Evolutionary conservation across 768 basidiomycete genomes (phyloP), one percentile per base, ranked within the genome.

Genomic region (Suillus spraguei): DNA sequence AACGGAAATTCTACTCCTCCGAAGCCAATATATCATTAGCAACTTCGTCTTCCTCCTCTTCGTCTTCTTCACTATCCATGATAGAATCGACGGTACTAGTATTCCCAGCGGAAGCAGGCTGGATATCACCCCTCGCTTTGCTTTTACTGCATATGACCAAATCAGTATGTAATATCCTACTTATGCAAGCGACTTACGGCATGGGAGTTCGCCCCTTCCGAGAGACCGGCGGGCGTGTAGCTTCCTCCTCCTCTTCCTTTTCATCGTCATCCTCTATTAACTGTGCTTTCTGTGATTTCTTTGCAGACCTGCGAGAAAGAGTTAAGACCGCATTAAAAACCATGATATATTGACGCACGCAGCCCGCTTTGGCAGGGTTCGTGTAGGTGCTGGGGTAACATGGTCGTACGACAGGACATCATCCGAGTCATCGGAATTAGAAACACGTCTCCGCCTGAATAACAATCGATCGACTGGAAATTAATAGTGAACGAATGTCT

Each of bases 301-400:
- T 83, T 8, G 67, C 71, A 46, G 82, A 78, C 35, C 82, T 85
- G 33, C 17, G 61, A 5, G 22, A 11, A 8, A 24, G 28, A 32
- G 60, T 28, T 20, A 46, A 60, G 9, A 60, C 39, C 9, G 58
- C 17, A 22, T 52, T 11, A 42, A 35, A 17, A 38, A 22, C 36
- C 39, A 44, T 53, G 50, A 52, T 41, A 9, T n/a, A 52, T 24
- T 53, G 16, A 75, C 87, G 66, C 76, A 89, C 88, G 81, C 87
- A 46, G 83, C 80, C 67, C 88, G 78, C 70, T 81, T 83, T 3
- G 89, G 88, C 68, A 88, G 70, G 9, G 72, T 74, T 60, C 87
- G 77, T 22, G 81, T 83, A n/a, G 85, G 84, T 13, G 77, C 74
- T 41, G 76, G 71, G 0, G 71, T 66, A 33, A 49, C 68, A 58